phyloP scores from a whole-genome alignment of 2,329 filamentous ascomycete genomes.

The Penicillium sp. region DNA sequence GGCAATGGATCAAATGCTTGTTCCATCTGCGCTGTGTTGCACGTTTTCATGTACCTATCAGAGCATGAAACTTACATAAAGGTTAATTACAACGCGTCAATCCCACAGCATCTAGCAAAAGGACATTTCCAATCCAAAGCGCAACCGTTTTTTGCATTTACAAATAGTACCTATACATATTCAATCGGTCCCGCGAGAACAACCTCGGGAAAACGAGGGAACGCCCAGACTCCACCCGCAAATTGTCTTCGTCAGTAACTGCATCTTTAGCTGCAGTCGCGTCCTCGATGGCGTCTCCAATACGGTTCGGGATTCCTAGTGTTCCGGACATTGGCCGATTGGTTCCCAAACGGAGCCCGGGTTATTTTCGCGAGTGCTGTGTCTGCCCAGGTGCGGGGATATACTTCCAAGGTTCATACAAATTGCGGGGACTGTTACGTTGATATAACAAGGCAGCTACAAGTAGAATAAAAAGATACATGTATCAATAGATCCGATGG shows the following conservation, averaged over 20 bases:
- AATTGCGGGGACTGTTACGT: constrained; percentile 7
- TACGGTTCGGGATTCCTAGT: constrained; percentile 14
- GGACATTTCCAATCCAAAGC: background rate
- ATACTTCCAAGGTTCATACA: constrained; percentile 2
- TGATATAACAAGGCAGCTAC: background rate
- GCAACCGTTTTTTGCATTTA: background rate
- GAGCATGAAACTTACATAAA: background rate
- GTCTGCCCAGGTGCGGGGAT: background rate
- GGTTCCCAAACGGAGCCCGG: constrained; percentile 17
- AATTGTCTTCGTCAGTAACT: background rate
- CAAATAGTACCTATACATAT: background rate
- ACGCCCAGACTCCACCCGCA: constrained; percentile 4
- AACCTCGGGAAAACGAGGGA: constrained; percentile 31
- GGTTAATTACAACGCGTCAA: background rate
- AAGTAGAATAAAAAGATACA: too few relatives aligned
- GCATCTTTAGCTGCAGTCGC: background rate
- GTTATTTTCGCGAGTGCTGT: constrained; percentile 21
- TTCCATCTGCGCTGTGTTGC: background rate
- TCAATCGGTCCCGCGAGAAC: constrained; percentile 24
- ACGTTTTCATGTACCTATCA: background rate
- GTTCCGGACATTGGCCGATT: constrained; percentile 17
- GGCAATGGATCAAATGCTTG: background rate
- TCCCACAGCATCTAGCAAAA: background rate
- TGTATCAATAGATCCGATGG: background rate
- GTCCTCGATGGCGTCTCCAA: constrained; percentile 7